A percentile compares a stretch with the other conserved stretches of the same genome.
Evolutionary conservation across 345 rosid species (phyloP).

Genomic region (Aquilaria sinensis): DNA sequence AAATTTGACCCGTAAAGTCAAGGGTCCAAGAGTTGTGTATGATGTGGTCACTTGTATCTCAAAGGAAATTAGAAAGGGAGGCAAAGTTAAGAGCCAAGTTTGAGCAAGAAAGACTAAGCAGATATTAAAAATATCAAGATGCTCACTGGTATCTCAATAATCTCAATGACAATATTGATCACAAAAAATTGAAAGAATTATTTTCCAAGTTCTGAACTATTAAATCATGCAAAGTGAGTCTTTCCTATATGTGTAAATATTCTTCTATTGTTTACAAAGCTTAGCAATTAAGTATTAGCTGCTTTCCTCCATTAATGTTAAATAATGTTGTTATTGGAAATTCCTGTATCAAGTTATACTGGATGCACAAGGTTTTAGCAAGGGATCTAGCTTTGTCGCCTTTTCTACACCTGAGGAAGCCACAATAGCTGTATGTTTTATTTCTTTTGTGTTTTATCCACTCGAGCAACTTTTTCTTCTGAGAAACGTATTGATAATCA

Average conservation of each 20-base stretch:
- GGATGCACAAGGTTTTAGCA: constrained; percentile 43
- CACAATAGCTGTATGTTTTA: constrained; percentile 39
- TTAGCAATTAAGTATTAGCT: background rate
- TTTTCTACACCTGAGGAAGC: constrained; percentile 59
- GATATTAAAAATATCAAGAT: constrained; percentile 42
- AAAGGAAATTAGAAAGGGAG: constrained; percentile 56
- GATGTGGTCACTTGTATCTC: no score
- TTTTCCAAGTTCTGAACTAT: constrained; percentile 50
- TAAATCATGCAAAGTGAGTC: constrained; percentile 51
- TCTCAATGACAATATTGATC: constrained; percentile 43
- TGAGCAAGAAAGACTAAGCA: constrained; percentile 40
- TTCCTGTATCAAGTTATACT: constrained; percentile 35
- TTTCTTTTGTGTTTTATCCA: background rate
- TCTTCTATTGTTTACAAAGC: no score
- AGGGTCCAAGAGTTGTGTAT: no score
- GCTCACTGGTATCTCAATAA: constrained; percentile 55
- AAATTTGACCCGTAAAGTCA: no score
- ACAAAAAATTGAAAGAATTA: constrained; percentile 49
- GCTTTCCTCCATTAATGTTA: background rate
- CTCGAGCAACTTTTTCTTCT: background rate
- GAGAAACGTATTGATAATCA: background rate
- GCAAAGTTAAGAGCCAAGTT: constrained; percentile 43
- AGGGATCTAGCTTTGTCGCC: constrained; percentile 66
- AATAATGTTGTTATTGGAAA: background rate
- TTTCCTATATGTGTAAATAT: no score